Evolutionary conservation across 257 asterid species (phyloP).

Genomic region (Gynochthodes officinalis): DNA sequence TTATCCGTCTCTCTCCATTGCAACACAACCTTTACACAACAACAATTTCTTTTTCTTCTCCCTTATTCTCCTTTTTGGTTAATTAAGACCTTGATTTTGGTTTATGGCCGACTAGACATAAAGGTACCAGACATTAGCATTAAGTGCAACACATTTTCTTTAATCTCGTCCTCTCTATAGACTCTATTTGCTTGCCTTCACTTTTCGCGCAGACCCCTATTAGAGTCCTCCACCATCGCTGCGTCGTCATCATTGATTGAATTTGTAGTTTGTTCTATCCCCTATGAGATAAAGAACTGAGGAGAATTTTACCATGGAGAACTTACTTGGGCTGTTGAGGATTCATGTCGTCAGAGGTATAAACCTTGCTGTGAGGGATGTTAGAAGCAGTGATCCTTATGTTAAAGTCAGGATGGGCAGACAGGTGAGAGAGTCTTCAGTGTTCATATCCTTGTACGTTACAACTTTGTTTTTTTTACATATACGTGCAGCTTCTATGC

Average conservation of each 20-base stretch:
- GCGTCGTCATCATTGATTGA: not conserved
- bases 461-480: not conserved
- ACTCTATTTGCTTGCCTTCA: too few species aligned
- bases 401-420: conserved; percentile 50
- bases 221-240: not conserved
- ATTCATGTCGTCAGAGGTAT: conserved; percentile 20
- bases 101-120: too few species aligned
- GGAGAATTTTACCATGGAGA: conserved; percentile 11
- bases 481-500: too few species aligned
- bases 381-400: conserved; percentile 52
- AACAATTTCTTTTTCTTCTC: too few species aligned
- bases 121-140: too few species aligned
- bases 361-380: conserved; percentile 25
- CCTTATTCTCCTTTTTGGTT: too few species aligned
- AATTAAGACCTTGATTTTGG: too few species aligned
- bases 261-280: not conserved
- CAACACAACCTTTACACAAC: too few species aligned
- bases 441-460: not conserved
- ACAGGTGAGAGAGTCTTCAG: conserved; percentile 61
- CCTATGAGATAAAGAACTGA: not conserved
- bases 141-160: too few species aligned
- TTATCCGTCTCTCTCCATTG: too few species aligned
- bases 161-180: too few species aligned
- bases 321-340: conserved; percentile 18
- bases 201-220: not conserved